A percentile compares a stretch with the other conserved stretches of the same genome.
Conservation (phyloP, 2,329 filamentous ascomycete genomes). For the Alternaria ethzedia region DNA sequence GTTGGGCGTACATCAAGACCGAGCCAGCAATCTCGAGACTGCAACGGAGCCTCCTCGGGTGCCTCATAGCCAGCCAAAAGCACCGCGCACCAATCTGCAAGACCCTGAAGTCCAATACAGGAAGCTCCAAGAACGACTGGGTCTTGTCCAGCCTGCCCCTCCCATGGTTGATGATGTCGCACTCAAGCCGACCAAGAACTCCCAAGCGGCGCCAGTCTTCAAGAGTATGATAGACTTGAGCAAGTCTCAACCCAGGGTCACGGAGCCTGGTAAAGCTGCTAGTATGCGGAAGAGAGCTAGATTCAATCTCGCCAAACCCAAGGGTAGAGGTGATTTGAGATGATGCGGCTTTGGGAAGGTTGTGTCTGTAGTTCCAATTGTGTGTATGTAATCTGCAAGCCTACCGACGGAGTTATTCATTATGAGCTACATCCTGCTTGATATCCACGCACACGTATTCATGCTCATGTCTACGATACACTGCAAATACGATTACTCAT, state of each 20-base stretch:
- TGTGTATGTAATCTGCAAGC: neutral
- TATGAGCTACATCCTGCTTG: neutral
- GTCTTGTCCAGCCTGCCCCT: neutral
- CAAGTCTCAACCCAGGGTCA: neutral
- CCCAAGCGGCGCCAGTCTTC: neutral
- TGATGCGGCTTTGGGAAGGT: neutral
- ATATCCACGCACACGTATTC: neutral
- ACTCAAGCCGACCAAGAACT: neutral
- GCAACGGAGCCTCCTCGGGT: neutral
- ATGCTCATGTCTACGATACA: neutral
- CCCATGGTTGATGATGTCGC: neutral
- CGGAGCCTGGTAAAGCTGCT: neutral
- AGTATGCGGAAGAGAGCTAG: neutral
- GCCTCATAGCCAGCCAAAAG: neutral
- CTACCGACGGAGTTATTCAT: neutral
- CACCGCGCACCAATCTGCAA: neutral
- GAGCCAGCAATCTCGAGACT: neutral
- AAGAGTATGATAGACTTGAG: slow-evolving; percentile 3
- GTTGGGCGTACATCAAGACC: neutral
- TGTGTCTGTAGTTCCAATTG: neutral
- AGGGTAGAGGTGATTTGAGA: neutral
- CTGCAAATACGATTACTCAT: neutral
- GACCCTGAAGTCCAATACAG: slow-evolving; percentile 21
- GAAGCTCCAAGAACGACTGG: slow-evolving; percentile 17
- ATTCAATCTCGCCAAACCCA: neutral